Base-by-base conservation (phyloP, 306 rosid species). In the Cajanus cajan region DNA sequence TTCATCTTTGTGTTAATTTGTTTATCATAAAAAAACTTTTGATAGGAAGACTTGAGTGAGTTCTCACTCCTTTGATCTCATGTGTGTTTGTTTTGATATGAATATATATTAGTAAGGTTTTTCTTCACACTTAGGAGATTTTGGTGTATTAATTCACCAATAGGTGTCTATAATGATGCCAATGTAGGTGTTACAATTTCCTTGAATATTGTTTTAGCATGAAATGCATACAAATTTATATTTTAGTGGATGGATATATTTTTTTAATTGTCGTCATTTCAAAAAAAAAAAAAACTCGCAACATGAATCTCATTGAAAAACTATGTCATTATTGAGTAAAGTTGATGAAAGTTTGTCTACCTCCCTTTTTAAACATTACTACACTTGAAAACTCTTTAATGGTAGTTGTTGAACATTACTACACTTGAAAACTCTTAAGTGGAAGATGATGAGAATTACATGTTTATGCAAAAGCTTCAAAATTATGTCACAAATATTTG, bases 261-360 rank as follows among this genome's bases (percentile, higher is more conserved):
- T 25, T 25, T 16, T 24, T 24, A 58, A 25, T 58, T 58, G 16
- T 10, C 3, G 0, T 9, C 45, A 36, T 7, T 16, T 65, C 1
- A 19, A n/a, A n/a, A n/a, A n/a, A n/a, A n/a, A n/a, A n/a, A n/a
- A n/a, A n/a, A n/a, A n/a, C n/a, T n/a, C n/a, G n/a, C 80, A 69
- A 55, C 94, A 95, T 97, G 97, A 92, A 78, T 88, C 98, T 52
- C 92, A 95, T 84, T 92, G 85, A 18, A 91, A 87, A 86, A 87
- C 93, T 39, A 61, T 87, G 77, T 33, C 81, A 24, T 85, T 87
- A 31, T 77, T 95, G 88, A 81, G 75, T 70, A 89, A 87, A 90
- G 82, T 91, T 45, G 89, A 88, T 50, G 92, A 88, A 81, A 87
- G 90, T 84, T 82, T 92, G 84, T 87, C 97, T 16, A 80, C 90